Base-by-base conservation (phyloP, 2,329 filamentous ascomycete species). In the Lecanicillium sp. region DNA sequence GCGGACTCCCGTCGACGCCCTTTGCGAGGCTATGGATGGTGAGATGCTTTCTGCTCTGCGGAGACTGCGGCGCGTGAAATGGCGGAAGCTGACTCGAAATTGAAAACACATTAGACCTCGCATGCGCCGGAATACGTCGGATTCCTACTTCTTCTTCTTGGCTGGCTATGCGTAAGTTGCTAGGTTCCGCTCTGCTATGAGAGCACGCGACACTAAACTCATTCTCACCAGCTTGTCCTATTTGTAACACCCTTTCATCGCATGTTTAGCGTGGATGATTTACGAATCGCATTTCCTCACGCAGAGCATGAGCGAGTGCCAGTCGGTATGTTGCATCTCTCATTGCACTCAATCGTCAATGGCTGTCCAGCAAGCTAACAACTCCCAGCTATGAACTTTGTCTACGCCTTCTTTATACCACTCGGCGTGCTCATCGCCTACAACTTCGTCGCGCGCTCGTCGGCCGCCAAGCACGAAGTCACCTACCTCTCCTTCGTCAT, bases 51-150 rank as follows among this genome's bases (percentile, higher is more conserved):
- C 26, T 29, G 26, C 7, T 29, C 21, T 33, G 19, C 4, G 14
- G 15, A 23, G 11, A 17, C 41, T 19, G 29, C 12, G 15, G 2
- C 6, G 17, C 29, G 15, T 15, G 27, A 12, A 14, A 27, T 48
- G 17, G 41, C 37, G 5, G 27, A 27, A 11, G 6, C 2, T 14
- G 23, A 27, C n/a, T 2, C 21, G 12, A 15, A n/a, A n/a, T n/a
- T n/a, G n/a, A n/a, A n/a, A n/a, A n/a, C n/a, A n/a, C n/a, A n/a
- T n/a, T n/a, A 89, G 79, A 84, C 82, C 62, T 90, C 87, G 1
- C 93, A 96, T 71, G 87, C 87, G 10, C 81, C 87, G 5, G 93
- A 98, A 64, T 96, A 95, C 67, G 67, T 94, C 24, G 88, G 89
- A 29, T 79, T 97, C 53, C 70, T 73, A 2, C 65, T 87, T 32